phyloP scores from a whole-genome alignment of 192 early-diverging fungal genomes.

The Radiomyces spectabilis region DNA sequence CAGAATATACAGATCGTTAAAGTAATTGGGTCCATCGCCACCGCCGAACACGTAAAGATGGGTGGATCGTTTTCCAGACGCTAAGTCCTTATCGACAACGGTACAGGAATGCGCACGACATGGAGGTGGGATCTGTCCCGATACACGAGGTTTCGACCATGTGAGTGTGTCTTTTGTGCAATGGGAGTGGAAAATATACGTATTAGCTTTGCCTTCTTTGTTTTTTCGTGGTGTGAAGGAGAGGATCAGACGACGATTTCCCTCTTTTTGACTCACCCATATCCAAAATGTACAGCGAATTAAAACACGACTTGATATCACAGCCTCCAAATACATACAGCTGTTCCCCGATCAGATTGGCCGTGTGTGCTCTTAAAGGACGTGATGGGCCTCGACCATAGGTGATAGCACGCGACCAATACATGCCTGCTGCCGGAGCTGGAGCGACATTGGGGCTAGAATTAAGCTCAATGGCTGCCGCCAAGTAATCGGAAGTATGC shows the following conservation, averaged over 20 bases:
- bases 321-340: constrained; percentile 87
- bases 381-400: constrained; percentile 53
- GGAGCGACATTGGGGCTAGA: constrained; percentile 10
- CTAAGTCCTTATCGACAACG: constrained; percentile 43
- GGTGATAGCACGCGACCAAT: constrained; percentile 60
- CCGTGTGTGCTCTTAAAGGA: constrained; percentile 71
- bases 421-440: constrained; percentile 74
- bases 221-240: too few relatives aligned
- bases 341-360: constrained; percentile 64
- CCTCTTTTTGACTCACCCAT: constrained; percentile 38
- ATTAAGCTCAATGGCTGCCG: constrained; percentile 9
- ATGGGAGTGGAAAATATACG: too few relatives aligned
- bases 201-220: background rate
- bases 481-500: background rate
- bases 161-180: constrained; percentile 59
- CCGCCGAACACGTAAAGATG: constrained; percentile 76
- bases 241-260: too few relatives aligned
- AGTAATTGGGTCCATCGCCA: constrained; percentile 83
- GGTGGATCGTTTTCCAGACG: constrained; percentile 11
- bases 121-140: constrained; percentile 61
- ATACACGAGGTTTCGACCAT: constrained; percentile 65
- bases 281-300: constrained; percentile 74
- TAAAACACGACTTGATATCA: constrained; percentile 67
- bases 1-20: constrained; percentile 68
- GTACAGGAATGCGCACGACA: constrained; percentile 77